Evolutionary conservation across 208 protist species (phyloP), one percentile per base, ranked within the genome.

Genomic region (Naegleria lovaniensis): DNA sequence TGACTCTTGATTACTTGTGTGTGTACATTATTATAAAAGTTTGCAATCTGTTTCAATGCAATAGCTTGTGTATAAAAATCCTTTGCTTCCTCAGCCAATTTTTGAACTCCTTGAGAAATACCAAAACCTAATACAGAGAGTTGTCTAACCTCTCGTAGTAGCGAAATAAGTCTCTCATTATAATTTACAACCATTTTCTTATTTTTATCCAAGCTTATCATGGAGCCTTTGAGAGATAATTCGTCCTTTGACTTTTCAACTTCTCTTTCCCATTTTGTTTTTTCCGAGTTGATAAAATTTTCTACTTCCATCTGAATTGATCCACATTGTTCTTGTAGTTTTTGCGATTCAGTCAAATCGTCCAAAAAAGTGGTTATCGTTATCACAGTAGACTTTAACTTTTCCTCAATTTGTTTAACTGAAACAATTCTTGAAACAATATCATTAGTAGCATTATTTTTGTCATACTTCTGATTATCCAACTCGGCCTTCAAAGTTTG

Each of bases 1-100:
- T 88, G 85, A 58, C n/a, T 43, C 19, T 51, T 51, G 38, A 98
- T 98, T 91, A 98, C 96, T 91, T 97, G 94, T 4, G 95, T 92
- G 29, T 93, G 93, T 95, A 97, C 97, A 85, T 94, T 95, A 92
- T 98, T 98, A 94, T 98, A 98, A 59, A 96, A 97, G 89, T 94
- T 94, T 16, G 94, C 92, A 58, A 97, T 97, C 90, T 96, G 94
- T 91, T 94, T 94, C 16, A 98, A 93, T 15, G 43, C 33, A 33
- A 97, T 93, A 9, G 95, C 95, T 91, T 98, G 96, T 29, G 96
- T 94, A 0, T 95, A 91, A n/a, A 96, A 93, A 25, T 94, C 95
- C 33, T 92, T 92, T 41, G 94, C 93, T 43, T 94, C 90, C 38
- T 94, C 89, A 88, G 97, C 96, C 86, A 97, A 94, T 39, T 97